Evolutionary conservation across 192 early-diverging fungal species (phyloP), one percentile per base, ranked within the genome.

Genomic region (Rhizoclosmatium globosum): DNA sequence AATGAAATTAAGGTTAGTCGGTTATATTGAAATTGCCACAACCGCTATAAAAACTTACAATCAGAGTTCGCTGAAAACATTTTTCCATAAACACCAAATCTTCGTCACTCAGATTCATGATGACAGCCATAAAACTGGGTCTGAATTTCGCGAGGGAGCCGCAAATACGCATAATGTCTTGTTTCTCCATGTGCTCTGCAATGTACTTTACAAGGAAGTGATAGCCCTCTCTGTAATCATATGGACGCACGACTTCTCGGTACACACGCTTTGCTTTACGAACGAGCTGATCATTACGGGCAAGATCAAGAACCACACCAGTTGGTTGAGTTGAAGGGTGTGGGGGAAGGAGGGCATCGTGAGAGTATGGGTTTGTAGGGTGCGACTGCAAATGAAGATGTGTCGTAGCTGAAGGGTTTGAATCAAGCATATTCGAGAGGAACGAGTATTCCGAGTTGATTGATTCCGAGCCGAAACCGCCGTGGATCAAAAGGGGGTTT

Each of bases 41-140:
- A 11, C 31, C 64, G 64, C 41, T 19, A 71, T 53, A 21, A 71
- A 95, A 81, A 74, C 72, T 60, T 59, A 74, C 72, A 47, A 74
- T 74, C 83, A 98, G 82, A 11, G 96, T 96, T 60, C 97, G 89
- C 81, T 96, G 97, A 69, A 98, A 94, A 80, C 95, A 96, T 81
- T 96, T 96, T 86, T 98, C 97, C 95, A 95, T 95, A 79, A 97
- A 97, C 39, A 97, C 85, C 82, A 98, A 87, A 76, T 98, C 97
- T 73, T 98, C 95, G 71, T 93, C 93, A 2, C 95, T 94, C 76
- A 98, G 82, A 81, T 97, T 95, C 93, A 96, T 96, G 79, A 97
- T 94, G 66, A 95, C 87, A 3, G 96, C 95, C 80, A 98, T 94
- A 76, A 96, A 95, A 2, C 94, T 95, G 42, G 97, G 97, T 9